Evolutionary conservation across 331 rosid genomes (phyloP), one percentile per base, ranked within the genome.

Genomic region (Dryas integrifolia): DNA sequence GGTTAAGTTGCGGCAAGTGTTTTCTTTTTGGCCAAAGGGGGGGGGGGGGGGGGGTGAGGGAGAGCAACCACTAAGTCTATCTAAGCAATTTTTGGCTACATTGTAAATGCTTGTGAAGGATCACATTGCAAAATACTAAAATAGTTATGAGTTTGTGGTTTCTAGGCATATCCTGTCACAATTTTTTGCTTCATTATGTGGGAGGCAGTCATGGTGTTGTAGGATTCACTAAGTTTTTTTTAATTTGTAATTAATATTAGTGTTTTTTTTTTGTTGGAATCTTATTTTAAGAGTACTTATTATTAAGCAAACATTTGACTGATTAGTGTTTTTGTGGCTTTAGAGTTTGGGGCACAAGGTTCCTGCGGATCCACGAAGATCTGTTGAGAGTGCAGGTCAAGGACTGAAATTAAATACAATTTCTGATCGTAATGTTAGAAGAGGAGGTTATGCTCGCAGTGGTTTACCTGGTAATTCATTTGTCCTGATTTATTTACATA

Each of bases 401-500:
- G 90, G 83, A 77, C 58, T 62, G 73, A 88, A 76, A 70, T 67
- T 69, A 75, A 81, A 81, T 73, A 55, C 88, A 45, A 74, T 57
- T 77, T 81, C 85, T 79, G 92, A 85, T 74, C 88, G 79, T 72
- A 83, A 85, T 82, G 82, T 71, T 67, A 91, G 86, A 58, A 85
- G 88, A 83, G 75, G 82, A 67, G 86, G 84, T 83, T 84, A 84
- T 82, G 74, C 92, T 74, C 82, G 84, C 52, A 83, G 76, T 80
- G 70, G 86, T 79, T 59, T 69, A 64, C 85, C 89, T 75, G 92
- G 97, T 89, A 89, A 86, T 66, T 41, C 67, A 75, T 75, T 16
- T 73, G 12, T 48, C 56, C 6, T 65, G 57, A 16, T 57, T 58
- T 9, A 15, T 58, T 72, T 65, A 18, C 6, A 30, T 30, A 30